A percentile compares a stretch with the other conserved stretches of the same genome.
Conservation (phyloP, 1,139 yeast genomes). For the Pichia sp. region DNA sequence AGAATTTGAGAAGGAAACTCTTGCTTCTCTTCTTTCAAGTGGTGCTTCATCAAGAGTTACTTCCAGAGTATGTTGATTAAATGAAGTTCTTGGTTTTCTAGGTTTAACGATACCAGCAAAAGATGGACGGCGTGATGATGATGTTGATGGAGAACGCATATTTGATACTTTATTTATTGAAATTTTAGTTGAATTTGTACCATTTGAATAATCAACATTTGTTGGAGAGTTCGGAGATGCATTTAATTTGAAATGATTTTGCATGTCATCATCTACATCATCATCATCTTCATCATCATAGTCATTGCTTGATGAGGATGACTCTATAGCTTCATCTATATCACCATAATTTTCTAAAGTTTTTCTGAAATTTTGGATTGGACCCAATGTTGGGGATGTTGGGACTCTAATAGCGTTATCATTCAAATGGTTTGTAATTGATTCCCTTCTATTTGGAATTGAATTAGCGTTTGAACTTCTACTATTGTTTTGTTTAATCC, state of each 20-base stretch:
- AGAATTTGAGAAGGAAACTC: constrained; percentile 31
- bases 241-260: background rate
- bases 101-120: constrained; percentile 30
- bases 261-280: constrained; percentile 23
- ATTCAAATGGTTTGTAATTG: constrained; percentile 44
- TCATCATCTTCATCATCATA: constrained; percentile 30
- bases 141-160: constrained; percentile 21
- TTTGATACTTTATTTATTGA: constrained; percentile 7
- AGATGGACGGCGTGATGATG: constrained; percentile 27
- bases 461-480: too few species aligned
- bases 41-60: constrained; percentile 29
- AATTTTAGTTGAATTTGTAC: constrained; percentile 6
- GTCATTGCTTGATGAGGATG: constrained; percentile 33
- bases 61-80: constrained; percentile 28
- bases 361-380: constrained; percentile 24
- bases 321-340: constrained; percentile 32
- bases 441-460: constrained; percentile 39
- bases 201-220: background rate
- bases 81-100: constrained; percentile 29
- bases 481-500: too few species aligned
- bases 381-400: constrained; percentile 28
- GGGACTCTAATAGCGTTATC: constrained; percentile 47
- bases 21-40: constrained; percentile 27
- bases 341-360: constrained; percentile 23
- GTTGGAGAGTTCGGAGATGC: background rate